Evolutionary conservation across 1,284 basidiomycete species (phyloP).

Genomic region (Ceratobasidium sp.): DNA sequence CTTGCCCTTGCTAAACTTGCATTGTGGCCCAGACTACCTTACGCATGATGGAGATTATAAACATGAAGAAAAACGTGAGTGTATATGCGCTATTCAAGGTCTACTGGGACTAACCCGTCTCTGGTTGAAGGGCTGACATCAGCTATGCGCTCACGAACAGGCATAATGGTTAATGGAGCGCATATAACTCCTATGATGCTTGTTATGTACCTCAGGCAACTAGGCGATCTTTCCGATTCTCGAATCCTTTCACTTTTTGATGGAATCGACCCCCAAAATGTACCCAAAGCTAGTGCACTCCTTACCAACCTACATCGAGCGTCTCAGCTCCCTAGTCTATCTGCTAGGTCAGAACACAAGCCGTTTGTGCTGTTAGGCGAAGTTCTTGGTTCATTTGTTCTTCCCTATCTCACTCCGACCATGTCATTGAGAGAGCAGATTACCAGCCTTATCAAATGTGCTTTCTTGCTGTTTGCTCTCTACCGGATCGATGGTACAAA

Average conservation of each 20-base stretch:
- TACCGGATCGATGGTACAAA: constrained; percentile 27
- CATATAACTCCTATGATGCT: constrained; percentile 20
- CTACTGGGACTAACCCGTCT: neutral
- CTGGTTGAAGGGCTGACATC: constrained; percentile 4
- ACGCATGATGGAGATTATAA: constrained; percentile 34
- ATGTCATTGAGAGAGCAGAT: constrained; percentile 11
- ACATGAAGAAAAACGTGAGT: constrained; percentile 33
- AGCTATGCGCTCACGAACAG: constrained; percentile 5
- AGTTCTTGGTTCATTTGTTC: neutral
- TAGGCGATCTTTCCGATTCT: constrained; percentile 9
- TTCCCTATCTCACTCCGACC: neutral
- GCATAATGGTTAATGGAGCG: constrained; percentile 1
- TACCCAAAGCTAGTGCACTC: constrained; percentile 18
- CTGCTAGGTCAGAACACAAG: neutral
- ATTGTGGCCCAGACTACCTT: neutral
- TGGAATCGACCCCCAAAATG: constrained; percentile 15
- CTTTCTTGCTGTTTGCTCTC: constrained; percentile 1
- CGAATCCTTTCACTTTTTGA: constrained; percentile 14
- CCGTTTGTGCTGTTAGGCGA: constrained; percentile 6
- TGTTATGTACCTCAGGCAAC: neutral
- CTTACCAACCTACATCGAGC: neutral
- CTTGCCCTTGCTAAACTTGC: constrained; percentile 7
- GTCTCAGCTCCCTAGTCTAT: constrained; percentile 1
- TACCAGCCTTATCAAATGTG: neutral
- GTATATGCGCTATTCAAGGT: neutral